Evolutionary conservation across 768 basidiomycete species (phyloP), one percentile per base, ranked within the genome.

Genomic region (Boletus barrowsii): DNA sequence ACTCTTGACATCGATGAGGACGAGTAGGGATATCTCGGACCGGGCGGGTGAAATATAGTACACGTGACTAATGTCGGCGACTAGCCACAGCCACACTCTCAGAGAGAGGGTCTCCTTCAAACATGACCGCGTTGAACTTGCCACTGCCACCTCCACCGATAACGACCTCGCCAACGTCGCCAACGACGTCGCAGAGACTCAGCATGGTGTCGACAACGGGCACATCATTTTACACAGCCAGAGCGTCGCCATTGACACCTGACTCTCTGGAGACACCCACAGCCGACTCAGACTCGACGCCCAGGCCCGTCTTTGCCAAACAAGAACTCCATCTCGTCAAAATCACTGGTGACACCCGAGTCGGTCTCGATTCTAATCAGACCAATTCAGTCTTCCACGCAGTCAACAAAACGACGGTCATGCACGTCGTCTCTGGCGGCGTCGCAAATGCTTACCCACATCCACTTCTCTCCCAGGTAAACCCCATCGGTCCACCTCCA

Each of bases 401-500:
- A 4, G 49, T 74, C 10, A 67, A 70, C 24, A 71, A 71, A 30
- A 70, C 72, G 20, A 59, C 71, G 36, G 53, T 76, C 59, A 52
- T 68, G 54, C 68, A 69, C 51, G 66, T 69, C 53, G 66, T 72
- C 10, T 62, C 70, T 35, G 55, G 48, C 53, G 62, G 55, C 53
- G 51, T 62, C 26, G 11, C 58, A 47, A 61, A 62, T 39, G 42
- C 43, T 10, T 40, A 3, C 3, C 6, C 40, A 5, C 49, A 20
- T 18, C 6, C 18, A 10, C 44, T 40, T 32, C 13, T 13, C 1
- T 17, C 56, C 13, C 13, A 44, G 5, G 14, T 36, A 15, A 36
- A 57, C 18, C 56, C 59, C 29, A 43, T 70, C 7, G 83, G 83
- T n/a, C 83, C 83, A 10, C 82, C 82, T 0, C 83, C 82, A 3